Evolutionary conservation across 352 stramenopile species (phyloP).

Genomic region (Pythium rhizo-oryzae): DNA sequence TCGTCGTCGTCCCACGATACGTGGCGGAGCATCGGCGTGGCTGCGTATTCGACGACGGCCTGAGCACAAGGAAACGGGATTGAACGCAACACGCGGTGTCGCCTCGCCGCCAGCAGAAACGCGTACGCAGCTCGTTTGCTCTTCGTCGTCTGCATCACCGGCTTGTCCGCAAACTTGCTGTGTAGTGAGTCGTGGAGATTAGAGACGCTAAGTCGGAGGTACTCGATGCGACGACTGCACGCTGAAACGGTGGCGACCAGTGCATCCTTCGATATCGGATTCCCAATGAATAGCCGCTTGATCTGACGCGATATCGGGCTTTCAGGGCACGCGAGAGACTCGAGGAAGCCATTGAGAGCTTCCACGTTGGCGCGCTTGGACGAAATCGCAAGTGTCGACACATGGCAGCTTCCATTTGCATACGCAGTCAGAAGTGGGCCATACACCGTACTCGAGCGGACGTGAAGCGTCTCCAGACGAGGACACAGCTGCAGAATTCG

Average conservation of each 20-base stretch:
- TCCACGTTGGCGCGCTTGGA: too few relatives aligned
- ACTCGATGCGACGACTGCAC: not conserved
- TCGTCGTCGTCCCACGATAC: too few relatives aligned
- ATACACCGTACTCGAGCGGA: too few relatives aligned
- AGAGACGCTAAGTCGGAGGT: not conserved
- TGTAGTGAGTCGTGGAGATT: not conserved
- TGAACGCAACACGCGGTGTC: not conserved
- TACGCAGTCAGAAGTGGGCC: too few relatives aligned
- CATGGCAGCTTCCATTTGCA: too few relatives aligned
- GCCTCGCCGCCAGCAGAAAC: constrained; percentile 2
- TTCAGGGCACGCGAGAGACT: too few relatives aligned
- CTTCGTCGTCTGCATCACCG: not conserved
- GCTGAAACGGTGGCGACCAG: not conserved
- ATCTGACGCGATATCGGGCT: not conserved
- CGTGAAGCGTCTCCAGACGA: too few relatives aligned
- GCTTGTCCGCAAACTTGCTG: not conserved
- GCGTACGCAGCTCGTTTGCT: constrained; percentile 1
- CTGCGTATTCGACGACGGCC: not conserved
- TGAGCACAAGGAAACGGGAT: not conserved
- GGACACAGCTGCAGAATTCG: too few relatives aligned
- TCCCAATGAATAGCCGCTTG: not conserved
- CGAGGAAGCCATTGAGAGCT: too few relatives aligned
- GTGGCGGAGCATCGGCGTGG: too few relatives aligned
- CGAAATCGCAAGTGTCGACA: too few relatives aligned
- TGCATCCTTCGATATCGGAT: not conserved